Evolutionary conservation across 2,329 filamentous ascomycete species (phyloP).

Genomic region (Ophiostoma triangulosporum): DNA sequence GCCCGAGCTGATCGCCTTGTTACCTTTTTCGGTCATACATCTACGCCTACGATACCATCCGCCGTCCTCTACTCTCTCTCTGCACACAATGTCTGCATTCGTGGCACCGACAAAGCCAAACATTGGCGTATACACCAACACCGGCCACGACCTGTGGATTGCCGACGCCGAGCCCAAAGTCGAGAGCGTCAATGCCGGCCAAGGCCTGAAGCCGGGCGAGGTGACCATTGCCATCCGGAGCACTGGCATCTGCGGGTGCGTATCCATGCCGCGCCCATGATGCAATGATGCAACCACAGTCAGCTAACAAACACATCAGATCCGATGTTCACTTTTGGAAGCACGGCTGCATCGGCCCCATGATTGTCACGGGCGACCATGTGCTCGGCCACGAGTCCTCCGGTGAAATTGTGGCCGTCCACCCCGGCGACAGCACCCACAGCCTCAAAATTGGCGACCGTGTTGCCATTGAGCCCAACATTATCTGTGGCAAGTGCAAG

Average conservation of each 20-base stretch:
- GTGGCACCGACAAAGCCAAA: constrained; percentile 54
- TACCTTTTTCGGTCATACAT: background rate
- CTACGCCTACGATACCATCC: background rate
- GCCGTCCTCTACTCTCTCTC: background rate
- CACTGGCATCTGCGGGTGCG: constrained; percentile 88
- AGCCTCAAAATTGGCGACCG: constrained; percentile 71
- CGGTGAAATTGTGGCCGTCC: constrained; percentile 67
- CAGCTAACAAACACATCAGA: constrained; percentile 27
- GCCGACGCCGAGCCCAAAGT: constrained; percentile 62
- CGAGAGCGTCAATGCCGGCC: constrained; percentile 55
- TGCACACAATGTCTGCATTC: background rate
- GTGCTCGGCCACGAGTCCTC: constrained; percentile 92
- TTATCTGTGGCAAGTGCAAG: constrained; percentile 84
- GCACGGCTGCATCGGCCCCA: constrained; percentile 84
- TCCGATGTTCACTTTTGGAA: constrained; percentile 98
- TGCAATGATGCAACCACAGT: constrained; percentile 1
- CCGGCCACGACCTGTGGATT: constrained; percentile 82
- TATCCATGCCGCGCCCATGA: constrained; percentile 9
- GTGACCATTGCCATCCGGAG: constrained; percentile 82
- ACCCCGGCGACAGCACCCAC: constrained; percentile 38
- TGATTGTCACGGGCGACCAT: constrained; percentile 81
- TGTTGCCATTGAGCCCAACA: constrained; percentile 85
- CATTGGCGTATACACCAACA: constrained; percentile 94
- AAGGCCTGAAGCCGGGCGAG: constrained; percentile 63
- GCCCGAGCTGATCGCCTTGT: background rate